These are phyloP conservation scores for Primulina huaijiensis DNA, from an alignment of 257 asterid genomes.

Conservation along the genomic window DNA sequence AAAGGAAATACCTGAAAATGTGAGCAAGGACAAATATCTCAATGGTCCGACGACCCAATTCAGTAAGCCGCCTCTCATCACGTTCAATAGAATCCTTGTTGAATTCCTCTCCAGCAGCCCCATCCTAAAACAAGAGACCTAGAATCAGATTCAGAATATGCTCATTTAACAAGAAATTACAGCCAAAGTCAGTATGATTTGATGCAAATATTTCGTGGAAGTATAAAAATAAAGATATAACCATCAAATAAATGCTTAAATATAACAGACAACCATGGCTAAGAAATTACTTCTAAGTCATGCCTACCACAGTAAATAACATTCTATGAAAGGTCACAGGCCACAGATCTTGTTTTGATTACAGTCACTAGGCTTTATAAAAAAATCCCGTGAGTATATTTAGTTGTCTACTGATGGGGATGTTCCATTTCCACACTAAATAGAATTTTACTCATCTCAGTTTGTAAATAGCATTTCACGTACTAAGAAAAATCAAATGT, in stretches of 20 bases:
- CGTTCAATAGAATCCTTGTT: conserved; percentile 75
- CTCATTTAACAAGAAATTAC: not conserved
- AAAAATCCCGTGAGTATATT: not conserved
- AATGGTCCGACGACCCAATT: conserved; percentile 90
- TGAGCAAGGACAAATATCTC: conserved; percentile 84
- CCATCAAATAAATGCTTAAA: not conserved
- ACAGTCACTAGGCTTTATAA: not conserved
- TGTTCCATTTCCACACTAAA: not conserved
- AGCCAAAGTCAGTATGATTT: not conserved
- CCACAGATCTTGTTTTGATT: not conserved
- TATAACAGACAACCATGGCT: not conserved
- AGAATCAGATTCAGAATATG: conserved; percentile 26
- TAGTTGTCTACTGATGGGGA: not conserved
- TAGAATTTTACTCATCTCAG: not conserved
- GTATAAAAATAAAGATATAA: not conserved
- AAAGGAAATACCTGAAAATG: conserved; percentile 63
- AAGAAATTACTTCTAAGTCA: not conserved
- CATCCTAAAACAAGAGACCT: conserved; percentile 31
- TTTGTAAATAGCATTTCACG: not conserved
- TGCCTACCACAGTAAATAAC: conserved; percentile 12
- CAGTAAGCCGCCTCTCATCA: conserved; percentile 91
- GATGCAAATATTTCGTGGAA: not conserved
- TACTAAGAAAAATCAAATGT: not conserved
- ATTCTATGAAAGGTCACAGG: not conserved
- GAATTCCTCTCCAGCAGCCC: conserved; percentile 71